These are phyloP conservation scores for Mycena vulgaris DNA, from an alignment of 768 basidiomycete genomes.

Conservation along the genomic window DNA sequence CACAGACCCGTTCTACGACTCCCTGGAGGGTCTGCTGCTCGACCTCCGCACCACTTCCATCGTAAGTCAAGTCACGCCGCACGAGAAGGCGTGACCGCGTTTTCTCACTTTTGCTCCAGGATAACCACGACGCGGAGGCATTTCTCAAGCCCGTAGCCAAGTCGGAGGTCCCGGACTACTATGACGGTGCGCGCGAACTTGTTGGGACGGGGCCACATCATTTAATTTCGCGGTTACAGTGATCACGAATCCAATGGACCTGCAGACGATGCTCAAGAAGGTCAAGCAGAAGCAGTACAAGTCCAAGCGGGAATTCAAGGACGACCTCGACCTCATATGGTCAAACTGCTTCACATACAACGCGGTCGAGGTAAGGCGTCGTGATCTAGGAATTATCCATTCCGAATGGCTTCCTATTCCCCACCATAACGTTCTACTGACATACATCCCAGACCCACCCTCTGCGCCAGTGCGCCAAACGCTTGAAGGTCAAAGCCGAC, in stretches of 20 bases:
- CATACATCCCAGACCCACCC: conserved; percentile 80
- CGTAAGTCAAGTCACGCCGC: conserved; percentile 58
- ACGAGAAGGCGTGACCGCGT: conserved; percentile 41
- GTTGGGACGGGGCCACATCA: conserved; percentile 23
- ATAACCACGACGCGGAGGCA: conserved; percentile 92
- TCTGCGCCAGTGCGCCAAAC: conserved; percentile 84
- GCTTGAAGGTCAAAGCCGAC: conserved; percentile 88
- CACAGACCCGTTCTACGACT: conserved; percentile 93
- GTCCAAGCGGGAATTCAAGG: conserved; percentile 93
- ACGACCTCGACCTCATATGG: conserved; percentile 98
- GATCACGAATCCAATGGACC: conserved; percentile 96
- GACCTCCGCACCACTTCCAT: conserved; percentile 88
- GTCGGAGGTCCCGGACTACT: conserved; percentile 93
- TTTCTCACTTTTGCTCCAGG: conserved; percentile 58
- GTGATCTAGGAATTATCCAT: background rate
- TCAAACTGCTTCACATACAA: conserved; percentile 96
- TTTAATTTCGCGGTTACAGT: conserved; percentile 63
- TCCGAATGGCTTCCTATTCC: background rate
- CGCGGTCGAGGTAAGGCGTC: conserved; percentile 80
- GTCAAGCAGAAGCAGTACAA: conserved; percentile 95
- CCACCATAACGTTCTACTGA: background rate
- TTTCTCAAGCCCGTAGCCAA: conserved; percentile 95
- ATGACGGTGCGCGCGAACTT: conserved; percentile 75
- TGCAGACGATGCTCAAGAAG: conserved; percentile 93
- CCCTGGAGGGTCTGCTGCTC: conserved; percentile 87